Evolutionary conservation across 352 stramenopile genomes (phyloP).

Genomic region (Globisporangium camurandrum): DNA sequence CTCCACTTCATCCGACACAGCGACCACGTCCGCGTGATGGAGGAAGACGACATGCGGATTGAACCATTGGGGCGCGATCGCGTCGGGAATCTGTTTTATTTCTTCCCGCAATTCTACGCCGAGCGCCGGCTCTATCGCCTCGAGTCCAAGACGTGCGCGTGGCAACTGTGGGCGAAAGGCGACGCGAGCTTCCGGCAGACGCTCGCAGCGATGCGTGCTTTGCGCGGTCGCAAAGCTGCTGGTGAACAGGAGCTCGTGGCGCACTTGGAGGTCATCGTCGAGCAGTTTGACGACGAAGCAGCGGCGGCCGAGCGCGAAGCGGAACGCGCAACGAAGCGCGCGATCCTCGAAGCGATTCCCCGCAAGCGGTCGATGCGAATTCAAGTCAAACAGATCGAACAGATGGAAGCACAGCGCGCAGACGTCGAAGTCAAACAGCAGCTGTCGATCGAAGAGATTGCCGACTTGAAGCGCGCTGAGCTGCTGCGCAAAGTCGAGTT

Average conservation of each 20-base stretch:
- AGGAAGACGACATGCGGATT: constrained; percentile 77
- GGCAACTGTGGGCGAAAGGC: constrained; percentile 74
- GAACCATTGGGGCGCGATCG: constrained; percentile 70
- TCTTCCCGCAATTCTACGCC: constrained; percentile 84
- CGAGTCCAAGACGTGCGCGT: constrained; percentile 34
- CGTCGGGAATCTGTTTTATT: constrained; percentile 70
- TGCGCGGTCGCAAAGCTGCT: constrained; percentile 55
- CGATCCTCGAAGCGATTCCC: constrained; percentile 78
- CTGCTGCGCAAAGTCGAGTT: constrained; percentile 59
- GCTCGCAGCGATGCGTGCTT: constrained; percentile 43
- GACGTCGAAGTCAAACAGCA: constrained; percentile 47
- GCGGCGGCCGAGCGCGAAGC: constrained; percentile 37
- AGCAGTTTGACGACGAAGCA: constrained; percentile 69
- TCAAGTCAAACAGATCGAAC: constrained; percentile 82
- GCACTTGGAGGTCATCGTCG: constrained; percentile 70
- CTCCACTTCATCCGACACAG: constrained; percentile 12
- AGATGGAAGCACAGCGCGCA: constrained; percentile 57
- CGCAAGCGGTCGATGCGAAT: constrained; percentile 77
- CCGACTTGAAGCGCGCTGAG: constrained; percentile 61
- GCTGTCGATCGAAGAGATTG: constrained; percentile 52
- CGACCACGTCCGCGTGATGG: constrained; percentile 81
- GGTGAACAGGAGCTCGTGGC: constrained; percentile 74
- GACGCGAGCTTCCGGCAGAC: constrained; percentile 52
- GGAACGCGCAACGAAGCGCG: constrained; percentile 67
- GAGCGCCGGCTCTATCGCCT: constrained; percentile 73